Conservation (phyloP, 345 rosid species). For the Litchi chinensis region DNA sequence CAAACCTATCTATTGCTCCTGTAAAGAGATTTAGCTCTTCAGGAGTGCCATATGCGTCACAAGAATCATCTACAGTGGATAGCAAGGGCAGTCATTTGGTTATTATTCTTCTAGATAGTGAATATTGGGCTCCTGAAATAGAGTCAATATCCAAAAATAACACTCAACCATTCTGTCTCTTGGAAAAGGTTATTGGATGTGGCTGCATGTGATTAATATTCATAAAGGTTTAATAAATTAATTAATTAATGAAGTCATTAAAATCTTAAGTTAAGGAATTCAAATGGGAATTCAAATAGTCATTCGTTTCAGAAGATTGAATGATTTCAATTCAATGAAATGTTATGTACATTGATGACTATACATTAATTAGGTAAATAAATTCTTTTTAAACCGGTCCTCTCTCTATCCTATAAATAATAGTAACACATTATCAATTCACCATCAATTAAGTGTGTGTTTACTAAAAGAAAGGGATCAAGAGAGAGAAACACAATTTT, state of each 20-base stretch:
- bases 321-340: too few relatives aligned
- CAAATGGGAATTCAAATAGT: too few relatives aligned
- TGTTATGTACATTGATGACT: neutral
- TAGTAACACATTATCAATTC: too few relatives aligned
- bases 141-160: neutral
- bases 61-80: constrained; percentile 5
- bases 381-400: neutral
- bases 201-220: neutral
- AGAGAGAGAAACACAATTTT: too few relatives aligned
- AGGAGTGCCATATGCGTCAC: constrained; percentile 14
- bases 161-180: constrained; percentile 28
- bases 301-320: too few relatives aligned
- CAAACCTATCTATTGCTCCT: constrained; percentile 20
- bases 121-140: constrained; percentile 20
- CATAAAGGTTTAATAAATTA: too few relatives aligned
- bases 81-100: neutral
- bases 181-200: neutral
- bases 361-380: neutral
- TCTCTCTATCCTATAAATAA: too few relatives aligned
- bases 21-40: constrained; percentile 8
- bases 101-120: neutral
- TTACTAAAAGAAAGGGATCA: too few relatives aligned
- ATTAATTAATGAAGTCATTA: too few relatives aligned
- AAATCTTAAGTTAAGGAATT: too few relatives aligned
- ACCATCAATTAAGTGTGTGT: too few relatives aligned